Percentiles rank a stretch among this genome's conserved stretches.
Evolutionary conservation across 2,329 filamentous ascomycete genomes (phyloP).

Genomic region (Fusarium succisae): DNA sequence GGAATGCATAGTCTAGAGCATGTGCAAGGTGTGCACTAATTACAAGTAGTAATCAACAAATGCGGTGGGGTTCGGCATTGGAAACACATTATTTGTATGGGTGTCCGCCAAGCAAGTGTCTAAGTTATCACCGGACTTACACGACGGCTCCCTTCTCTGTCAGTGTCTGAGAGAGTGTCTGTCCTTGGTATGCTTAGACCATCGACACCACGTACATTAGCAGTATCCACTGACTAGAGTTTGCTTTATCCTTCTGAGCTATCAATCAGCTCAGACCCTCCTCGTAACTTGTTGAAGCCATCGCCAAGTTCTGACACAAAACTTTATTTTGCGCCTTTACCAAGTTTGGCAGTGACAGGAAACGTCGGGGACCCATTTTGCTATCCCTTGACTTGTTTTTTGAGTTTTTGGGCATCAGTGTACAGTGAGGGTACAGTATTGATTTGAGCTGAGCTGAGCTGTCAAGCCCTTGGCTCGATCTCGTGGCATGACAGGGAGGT

Average conservation of each 20-base stretch:
- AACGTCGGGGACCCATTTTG: conserved; percentile 1
- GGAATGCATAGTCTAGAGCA: background rate
- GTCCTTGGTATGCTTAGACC: background rate
- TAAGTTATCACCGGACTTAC: background rate
- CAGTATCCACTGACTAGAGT: background rate
- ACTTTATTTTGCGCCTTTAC: background rate
- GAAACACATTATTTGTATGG: background rate
- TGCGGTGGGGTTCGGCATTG: background rate
- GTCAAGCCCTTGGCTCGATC: conserved; percentile 26
- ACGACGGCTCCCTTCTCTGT: background rate
- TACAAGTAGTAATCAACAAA: background rate
- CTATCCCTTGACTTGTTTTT: background rate
- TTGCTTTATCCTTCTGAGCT: background rate
- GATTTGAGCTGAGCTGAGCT: background rate
- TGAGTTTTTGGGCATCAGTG: background rate
- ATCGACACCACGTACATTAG: background rate
- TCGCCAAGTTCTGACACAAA: background rate
- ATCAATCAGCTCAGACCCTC: background rate
- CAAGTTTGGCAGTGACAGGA: conserved; percentile 6
- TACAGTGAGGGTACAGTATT: background rate
- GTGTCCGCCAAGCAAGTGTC: background rate
- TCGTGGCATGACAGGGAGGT: conserved; percentile 21
- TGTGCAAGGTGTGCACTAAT: background rate
- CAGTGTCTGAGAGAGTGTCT: background rate
- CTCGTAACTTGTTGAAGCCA: background rate